A percentile compares a stretch with the other conserved stretches of the same genome.
Conservation (phyloP, 345 rosid species). For the Erodium maritimum region DNA sequence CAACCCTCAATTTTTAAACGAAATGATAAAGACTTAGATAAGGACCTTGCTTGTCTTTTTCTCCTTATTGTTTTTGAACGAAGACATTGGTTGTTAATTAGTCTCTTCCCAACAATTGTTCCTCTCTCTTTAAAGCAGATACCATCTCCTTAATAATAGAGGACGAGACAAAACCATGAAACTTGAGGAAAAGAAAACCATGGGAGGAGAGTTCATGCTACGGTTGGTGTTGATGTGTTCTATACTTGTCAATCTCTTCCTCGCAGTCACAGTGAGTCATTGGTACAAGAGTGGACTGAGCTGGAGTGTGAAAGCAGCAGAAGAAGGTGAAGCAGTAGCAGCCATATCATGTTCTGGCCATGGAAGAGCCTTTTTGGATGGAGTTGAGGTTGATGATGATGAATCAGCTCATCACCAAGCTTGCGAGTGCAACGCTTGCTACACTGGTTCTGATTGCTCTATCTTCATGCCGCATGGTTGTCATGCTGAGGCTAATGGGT, state of each 20-base stretch:
- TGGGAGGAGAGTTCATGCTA: background rate
- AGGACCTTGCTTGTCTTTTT: too few relatives aligned
- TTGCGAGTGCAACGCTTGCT: conserved; percentile 64
- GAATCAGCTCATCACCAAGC: background rate
- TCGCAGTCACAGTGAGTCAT: background rate
- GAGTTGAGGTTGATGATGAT: conserved; percentile 14
- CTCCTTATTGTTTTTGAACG: too few relatives aligned
- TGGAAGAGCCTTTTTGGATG: conserved; percentile 62
- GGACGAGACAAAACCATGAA: too few relatives aligned
- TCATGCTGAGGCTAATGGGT: conserved; percentile 37
- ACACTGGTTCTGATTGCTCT: conserved; percentile 44
- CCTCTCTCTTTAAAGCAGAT: too few relatives aligned
- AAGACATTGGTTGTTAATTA: too few relatives aligned
- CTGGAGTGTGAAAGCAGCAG: conserved; percentile 50
- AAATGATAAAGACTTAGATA: too few relatives aligned
- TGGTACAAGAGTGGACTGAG: conserved; percentile 14
- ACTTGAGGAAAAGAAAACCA: background rate
- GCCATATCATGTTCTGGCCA: conserved; percentile 55
- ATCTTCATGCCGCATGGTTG: conserved; percentile 23
- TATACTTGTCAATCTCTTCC: conserved; percentile 22
- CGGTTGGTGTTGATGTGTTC: conserved; percentile 16
- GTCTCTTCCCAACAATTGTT: too few relatives aligned
- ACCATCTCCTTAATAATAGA: too few relatives aligned
- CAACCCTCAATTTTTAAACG: too few relatives aligned
- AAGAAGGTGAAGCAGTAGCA: conserved; percentile 54